Conservation (phyloP, 176 grass and related monocot genomes). For the Panicum miliaceum region DNA sequence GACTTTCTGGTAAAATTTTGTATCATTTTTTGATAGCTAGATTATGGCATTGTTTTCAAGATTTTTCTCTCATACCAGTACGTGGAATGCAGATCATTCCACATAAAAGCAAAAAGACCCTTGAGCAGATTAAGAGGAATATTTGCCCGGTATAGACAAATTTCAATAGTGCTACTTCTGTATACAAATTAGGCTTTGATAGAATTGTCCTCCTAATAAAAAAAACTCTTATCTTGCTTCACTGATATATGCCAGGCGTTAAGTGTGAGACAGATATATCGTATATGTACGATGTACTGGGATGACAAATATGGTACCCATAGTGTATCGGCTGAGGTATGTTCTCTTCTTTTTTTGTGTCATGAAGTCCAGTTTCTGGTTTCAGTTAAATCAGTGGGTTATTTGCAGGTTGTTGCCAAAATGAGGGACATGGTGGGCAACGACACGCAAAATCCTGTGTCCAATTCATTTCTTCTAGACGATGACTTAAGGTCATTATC, state of each 20-base stretch:
- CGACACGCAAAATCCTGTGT: slow-evolving; percentile 70
- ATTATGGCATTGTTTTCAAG: not conserved
- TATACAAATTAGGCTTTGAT: slow-evolving; percentile 13
- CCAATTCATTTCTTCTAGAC: slow-evolving; percentile 90
- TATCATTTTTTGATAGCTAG: slow-evolving; percentile 7
- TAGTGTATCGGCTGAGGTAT: slow-evolving; percentile 77
- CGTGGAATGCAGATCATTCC: slow-evolving; percentile 66
- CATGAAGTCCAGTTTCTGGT: not conserved
- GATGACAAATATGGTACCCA: slow-evolving; percentile 86
- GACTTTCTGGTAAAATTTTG: slow-evolving; percentile 76
- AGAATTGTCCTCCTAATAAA: slow-evolving; percentile 18
- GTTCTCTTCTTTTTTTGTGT: slow-evolving; percentile 23
- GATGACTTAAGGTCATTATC: slow-evolving; percentile 81
- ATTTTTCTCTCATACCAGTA: slow-evolving; percentile 28
- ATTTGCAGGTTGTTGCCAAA: slow-evolving; percentile 66
- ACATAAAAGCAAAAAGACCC: slow-evolving; percentile 86
- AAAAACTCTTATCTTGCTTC: slow-evolving; percentile 23
- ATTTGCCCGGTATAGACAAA: slow-evolving; percentile 69
- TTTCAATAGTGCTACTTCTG: slow-evolving; percentile 3
- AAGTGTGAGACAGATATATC: slow-evolving; percentile 90
- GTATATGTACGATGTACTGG: slow-evolving; percentile 95
- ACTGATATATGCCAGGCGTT: slow-evolving; percentile 53
- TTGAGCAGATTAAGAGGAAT: slow-evolving; percentile 79
- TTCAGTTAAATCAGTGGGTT: slow-evolving; percentile 4
- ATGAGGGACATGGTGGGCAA: slow-evolving; percentile 89